These are phyloP conservation scores for Babesia divergens DNA, from an alignment of 169 alveolate species.

Conservation along the genomic window DNA sequence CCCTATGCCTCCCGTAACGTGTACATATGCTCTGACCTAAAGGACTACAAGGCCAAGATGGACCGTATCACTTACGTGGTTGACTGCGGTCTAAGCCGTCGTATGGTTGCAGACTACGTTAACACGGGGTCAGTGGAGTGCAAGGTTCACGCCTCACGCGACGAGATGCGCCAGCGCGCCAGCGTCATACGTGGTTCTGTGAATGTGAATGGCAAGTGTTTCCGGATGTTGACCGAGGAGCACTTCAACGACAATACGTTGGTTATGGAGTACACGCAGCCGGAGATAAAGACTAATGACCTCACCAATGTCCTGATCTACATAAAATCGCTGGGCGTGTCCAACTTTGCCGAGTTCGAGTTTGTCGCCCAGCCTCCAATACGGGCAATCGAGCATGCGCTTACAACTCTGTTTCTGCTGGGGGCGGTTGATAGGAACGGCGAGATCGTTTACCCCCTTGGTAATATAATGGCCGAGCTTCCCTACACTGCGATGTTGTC, in stretches of 20 bases:
- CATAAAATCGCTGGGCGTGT: constrained; percentile 50
- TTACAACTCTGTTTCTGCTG: constrained; percentile 41
- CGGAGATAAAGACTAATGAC: constrained; percentile 62
- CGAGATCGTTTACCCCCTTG: constrained; percentile 52
- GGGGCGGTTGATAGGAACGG: constrained; percentile 56
- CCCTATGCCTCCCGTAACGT: constrained; percentile 11
- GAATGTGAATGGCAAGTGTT: constrained; percentile 54
- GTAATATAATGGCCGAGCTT: constrained; percentile 60
- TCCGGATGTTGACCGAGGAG: constrained; percentile 34
- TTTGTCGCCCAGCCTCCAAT: constrained; percentile 57
- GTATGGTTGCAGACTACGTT: constrained; percentile 40
- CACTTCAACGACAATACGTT: constrained; percentile 16
- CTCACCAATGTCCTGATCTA: constrained; percentile 35
- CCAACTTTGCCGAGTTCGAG: constrained; percentile 44
- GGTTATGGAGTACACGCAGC: constrained; percentile 35
- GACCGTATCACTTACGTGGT: constrained; percentile 48
- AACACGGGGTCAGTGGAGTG: constrained; percentile 36
- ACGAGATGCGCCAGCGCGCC: constrained; percentile 50
- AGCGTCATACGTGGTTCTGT: constrained; percentile 15
- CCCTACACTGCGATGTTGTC: constrained; percentile 49
- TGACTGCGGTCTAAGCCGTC: constrained; percentile 43
- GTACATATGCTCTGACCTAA: constrained; percentile 42
- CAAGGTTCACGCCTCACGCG: constrained; percentile 46
- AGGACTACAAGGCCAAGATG: constrained; percentile 25
- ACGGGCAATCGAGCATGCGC: constrained; percentile 48